Conservation (phyloP, 768 basidiomycete genomes). For the Rhodosporidiobolus sp. region DNA sequence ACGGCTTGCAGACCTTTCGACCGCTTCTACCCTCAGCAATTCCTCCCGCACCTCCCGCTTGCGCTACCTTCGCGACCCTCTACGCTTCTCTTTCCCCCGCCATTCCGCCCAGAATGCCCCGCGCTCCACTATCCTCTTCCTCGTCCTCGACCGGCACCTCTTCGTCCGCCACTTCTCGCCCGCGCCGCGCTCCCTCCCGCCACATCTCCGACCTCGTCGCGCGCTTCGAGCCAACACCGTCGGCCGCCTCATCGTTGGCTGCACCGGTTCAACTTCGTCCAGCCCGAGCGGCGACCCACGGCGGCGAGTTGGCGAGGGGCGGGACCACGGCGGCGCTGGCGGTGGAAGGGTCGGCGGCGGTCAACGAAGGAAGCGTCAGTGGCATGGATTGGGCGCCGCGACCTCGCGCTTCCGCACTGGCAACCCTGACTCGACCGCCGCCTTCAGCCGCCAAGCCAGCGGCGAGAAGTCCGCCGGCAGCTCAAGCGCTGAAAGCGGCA, state of each 20-base stretch:
- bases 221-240: not conserved
- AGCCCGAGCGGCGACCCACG: not conserved
- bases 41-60: too few relatives aligned
- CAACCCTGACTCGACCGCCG: too few relatives aligned
- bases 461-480: not conserved
- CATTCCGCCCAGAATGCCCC: too few relatives aligned
- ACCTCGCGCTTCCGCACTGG: not conserved
- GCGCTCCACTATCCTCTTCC: not conserved
- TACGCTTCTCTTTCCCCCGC: too few relatives aligned
- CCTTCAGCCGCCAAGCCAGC: not conserved
- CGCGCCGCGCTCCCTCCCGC: not conserved
- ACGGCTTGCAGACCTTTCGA: too few relatives aligned
- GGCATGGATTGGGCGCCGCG: slow-evolving; percentile 19
- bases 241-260: not conserved
- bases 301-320: not conserved
- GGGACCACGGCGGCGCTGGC: not conserved
- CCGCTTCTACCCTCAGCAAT: too few relatives aligned
- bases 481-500: not conserved
- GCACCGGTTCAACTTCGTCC: not conserved
- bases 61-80: too few relatives aligned
- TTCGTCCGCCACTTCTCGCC: not conserved
- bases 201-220: slow-evolving; percentile 20
- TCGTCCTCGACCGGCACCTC: not conserved
- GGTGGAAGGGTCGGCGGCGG: too few relatives aligned
- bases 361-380: not conserved